Evolutionary conservation across 495 filamentous ascomycete species (phyloP), one percentile per base, ranked within the genome.

Genomic region (Clavariopsis aquatica): DNA sequence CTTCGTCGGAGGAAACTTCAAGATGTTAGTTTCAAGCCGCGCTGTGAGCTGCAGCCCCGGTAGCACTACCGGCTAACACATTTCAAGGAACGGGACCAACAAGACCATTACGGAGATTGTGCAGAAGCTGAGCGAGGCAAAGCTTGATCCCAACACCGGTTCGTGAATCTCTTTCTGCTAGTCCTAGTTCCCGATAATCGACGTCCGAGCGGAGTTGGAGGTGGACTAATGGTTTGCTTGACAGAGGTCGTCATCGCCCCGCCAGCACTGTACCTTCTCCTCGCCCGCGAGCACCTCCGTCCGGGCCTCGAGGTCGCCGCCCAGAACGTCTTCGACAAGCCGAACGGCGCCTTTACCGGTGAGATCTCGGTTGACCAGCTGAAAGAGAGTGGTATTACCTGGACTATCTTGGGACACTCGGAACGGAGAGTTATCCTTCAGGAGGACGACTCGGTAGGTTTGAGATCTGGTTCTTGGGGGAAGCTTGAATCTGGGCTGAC

Each of bases 1-100:
- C 85, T 97, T 98, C 80, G 91, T 98, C 76, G 94, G 94, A 77
- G 94, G 94, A 75, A 98, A 98, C 86, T 98, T 98, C 84, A 98
- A 98, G 83, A 96, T 96, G 92, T 93, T 61, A 23, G 64, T 67
- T 13, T 31, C 26, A 2, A 54, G 34, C 38, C 54, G 53, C 51
- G 59, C 59, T 46, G 59, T 63, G 53, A 67, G 64, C 60, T 26
- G 17, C 56, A 38, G 23, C 28, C 26, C 2, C 9, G 19, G 46
- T 38, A 26, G 23, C 10, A 29, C 49, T 8, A 45, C 8, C 3
- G 24, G 47, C 65, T 68, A 54, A 68, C 60, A 41, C 19, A 36
- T 22, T 46, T 53, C 36, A 63, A 96, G 92, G 92, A 98, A 98
- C 83, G 93, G 94, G 78, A 89, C 89, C 67, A 84, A 89, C 74